Evolutionary conservation across 108 stramenopile species (phyloP).

Genomic region (Skeletonema grethae): DNA sequence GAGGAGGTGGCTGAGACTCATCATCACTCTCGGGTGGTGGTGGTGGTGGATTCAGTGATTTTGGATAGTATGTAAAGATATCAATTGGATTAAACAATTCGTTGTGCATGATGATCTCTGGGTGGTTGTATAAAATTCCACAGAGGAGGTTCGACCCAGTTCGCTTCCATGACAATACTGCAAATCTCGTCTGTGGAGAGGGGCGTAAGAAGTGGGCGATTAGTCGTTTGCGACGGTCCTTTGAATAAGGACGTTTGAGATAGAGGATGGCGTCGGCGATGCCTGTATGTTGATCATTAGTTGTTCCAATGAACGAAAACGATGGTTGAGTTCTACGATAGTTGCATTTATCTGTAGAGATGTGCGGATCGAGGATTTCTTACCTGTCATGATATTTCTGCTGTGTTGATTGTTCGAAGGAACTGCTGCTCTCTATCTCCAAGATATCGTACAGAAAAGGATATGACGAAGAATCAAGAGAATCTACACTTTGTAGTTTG

Average conservation of each 20-base stretch:
- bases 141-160: conserved; percentile 53
- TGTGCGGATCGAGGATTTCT: too few relatives aligned
- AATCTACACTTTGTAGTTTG: too few relatives aligned
- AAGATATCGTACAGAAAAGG: too few relatives aligned
- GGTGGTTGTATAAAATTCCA: conserved; percentile 46
- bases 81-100: conserved; percentile 53
- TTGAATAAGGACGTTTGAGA: conserved; percentile 30
- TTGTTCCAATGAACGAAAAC: background rate
- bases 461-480: too few relatives aligned
- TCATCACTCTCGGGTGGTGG: background rate
- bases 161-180: conserved; percentile 40
- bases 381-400: too few relatives aligned
- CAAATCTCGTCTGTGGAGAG: conserved; percentile 26
- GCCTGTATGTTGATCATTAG: conserved; percentile 30
- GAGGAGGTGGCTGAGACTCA: background rate
- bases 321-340: background rate
- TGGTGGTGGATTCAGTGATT: conserved; percentile 4
- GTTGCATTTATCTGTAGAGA: too few relatives aligned
- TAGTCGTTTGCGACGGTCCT: conserved; percentile 31
- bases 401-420: too few relatives aligned
- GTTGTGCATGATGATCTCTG: conserved; percentile 53
- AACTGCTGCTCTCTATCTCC: too few relatives aligned
- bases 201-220: conserved; percentile 3
- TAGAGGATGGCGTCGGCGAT: conserved; percentile 44
- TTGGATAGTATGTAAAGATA: conserved; percentile 47